Percentiles rank a stretch among this genome's conserved stretches.
Conservation (phyloP, 108 stramenopile species). For the Heterococcus sp. region DNA sequence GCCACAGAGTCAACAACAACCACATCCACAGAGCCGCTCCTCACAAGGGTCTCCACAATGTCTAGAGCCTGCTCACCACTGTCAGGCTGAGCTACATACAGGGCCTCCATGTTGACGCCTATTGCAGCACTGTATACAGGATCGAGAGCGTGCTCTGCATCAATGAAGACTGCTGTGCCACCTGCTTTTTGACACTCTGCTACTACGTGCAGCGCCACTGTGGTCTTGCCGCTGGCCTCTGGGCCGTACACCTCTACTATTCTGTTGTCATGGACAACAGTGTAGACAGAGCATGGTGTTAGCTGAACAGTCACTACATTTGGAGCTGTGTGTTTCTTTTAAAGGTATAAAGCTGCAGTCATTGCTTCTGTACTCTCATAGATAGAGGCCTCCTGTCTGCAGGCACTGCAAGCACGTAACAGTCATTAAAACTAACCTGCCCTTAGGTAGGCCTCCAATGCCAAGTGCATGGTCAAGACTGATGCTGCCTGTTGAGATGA, state of each 20-base stretch:
- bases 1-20: conserved; percentile 91
- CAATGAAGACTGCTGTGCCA: conserved; percentile 80
- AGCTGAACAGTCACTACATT: too few species aligned
- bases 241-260: conserved; percentile 97
- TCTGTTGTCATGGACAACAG: too few species aligned
- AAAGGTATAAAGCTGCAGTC: too few species aligned
- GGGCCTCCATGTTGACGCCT: conserved; percentile 79
- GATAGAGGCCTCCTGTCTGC: too few species aligned
- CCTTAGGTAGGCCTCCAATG: conserved; percentile 54
- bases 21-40: conserved; percentile 83
- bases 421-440: conserved; percentile 53
- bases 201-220: conserved; percentile 87
- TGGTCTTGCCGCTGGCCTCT: conserved; percentile 89
- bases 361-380: too few species aligned
- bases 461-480: conserved; percentile 70
- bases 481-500: conserved; percentile 76
- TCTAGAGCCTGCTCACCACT: conserved; percentile 86
- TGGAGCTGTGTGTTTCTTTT: too few species aligned
- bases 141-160: conserved; percentile 95
- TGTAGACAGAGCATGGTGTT: too few species aligned
- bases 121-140: conserved; percentile 72
- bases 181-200: conserved; percentile 79
- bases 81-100: conserved; percentile 90
- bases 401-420: too few species aligned
- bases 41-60: conserved; percentile 88